Conservation (phyloP, 2,329 filamentous ascomycete species). For the Colletotrichum lindemuthianum region DNA sequence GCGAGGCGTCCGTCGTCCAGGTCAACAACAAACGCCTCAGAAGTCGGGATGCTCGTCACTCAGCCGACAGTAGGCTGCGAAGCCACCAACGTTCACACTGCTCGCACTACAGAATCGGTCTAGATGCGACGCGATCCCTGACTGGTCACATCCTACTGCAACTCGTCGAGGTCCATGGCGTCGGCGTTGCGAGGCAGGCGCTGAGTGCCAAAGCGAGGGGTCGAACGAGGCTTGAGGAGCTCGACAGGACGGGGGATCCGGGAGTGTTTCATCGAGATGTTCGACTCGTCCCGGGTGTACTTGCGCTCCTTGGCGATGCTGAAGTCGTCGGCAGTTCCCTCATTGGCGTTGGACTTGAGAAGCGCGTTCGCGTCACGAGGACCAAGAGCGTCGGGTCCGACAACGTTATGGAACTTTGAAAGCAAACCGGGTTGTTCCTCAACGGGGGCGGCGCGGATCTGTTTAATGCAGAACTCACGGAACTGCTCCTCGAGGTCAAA, state of each 20-base stretch:
- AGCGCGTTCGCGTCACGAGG: constrained; percentile 44
- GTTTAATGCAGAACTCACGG: constrained; percentile 31
- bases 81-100: no score
- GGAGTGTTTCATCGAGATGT: constrained; percentile 24
- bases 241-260: constrained; percentile 39
- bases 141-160: constrained; percentile 41
- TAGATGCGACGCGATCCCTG: constrained; percentile 9
- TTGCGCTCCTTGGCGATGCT: constrained; percentile 10
- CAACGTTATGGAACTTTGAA: constrained; percentile 14
- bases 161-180: constrained; percentile 47
- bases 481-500: constrained; percentile 50
- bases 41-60: no score
- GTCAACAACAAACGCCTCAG: no score
- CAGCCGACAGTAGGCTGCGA: no score
- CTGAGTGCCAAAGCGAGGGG: constrained; percentile 40
- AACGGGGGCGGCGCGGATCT: constrained; percentile 23
- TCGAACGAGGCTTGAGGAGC: constrained; percentile 37
- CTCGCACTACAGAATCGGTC: constrained; percentile 6
- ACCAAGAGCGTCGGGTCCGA: constrained; percentile 33
- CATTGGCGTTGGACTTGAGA: constrained; percentile 31
- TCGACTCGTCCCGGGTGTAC: constrained; percentile 11
- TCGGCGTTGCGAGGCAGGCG: constrained; percentile 40
- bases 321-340: constrained; percentile 15
- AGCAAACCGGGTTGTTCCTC: constrained; percentile 20
- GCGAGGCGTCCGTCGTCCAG: no score